A percentile compares a stretch with the other conserved stretches of the same genome.
These are phyloP conservation scores for Xylaria telfairii DNA, from an alignment of 495 filamentous ascomycete genomes.

Conservation along the genomic window DNA sequence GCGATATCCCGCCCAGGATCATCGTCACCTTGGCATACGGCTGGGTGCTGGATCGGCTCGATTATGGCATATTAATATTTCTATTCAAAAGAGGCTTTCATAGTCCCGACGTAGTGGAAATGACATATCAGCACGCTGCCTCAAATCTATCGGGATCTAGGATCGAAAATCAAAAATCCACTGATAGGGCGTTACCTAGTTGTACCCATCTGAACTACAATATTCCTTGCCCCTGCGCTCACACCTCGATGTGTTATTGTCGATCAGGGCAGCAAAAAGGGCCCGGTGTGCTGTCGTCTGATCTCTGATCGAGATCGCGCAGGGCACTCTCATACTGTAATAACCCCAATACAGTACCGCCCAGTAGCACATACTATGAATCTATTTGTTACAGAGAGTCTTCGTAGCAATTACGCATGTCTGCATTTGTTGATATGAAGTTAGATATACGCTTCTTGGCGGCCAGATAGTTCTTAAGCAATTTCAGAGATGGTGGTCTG, in stretches of 20 bases:
- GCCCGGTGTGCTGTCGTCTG: background rate
- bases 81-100: background rate
- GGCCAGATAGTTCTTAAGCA: background rate
- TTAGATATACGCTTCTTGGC: background rate
- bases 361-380: background rate
- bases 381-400: background rate
- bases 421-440: background rate
- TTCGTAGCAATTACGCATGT: background rate
- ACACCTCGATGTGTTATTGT: background rate
- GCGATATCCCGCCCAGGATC: background rate
- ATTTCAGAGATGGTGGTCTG: constrained; percentile 1
- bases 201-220: background rate
- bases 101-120: constrained; percentile 1
- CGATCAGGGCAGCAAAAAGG: constrained; percentile 7
- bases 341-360: background rate
- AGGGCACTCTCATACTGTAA: background rate
- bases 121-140: background rate
- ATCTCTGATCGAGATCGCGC: constrained; percentile 10
- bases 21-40: background rate
- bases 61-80: constrained; percentile 1
- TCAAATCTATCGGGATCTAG: too few relatives aligned
- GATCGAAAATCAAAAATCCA: too few relatives aligned
- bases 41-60: background rate
- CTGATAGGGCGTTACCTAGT: background rate
- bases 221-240: background rate